A percentile compares a stretch with the other conserved stretches of the same genome.
Evolutionary conservation across 805 yeast species (phyloP).

Genomic region (Pichia gijzeniarum): DNA sequence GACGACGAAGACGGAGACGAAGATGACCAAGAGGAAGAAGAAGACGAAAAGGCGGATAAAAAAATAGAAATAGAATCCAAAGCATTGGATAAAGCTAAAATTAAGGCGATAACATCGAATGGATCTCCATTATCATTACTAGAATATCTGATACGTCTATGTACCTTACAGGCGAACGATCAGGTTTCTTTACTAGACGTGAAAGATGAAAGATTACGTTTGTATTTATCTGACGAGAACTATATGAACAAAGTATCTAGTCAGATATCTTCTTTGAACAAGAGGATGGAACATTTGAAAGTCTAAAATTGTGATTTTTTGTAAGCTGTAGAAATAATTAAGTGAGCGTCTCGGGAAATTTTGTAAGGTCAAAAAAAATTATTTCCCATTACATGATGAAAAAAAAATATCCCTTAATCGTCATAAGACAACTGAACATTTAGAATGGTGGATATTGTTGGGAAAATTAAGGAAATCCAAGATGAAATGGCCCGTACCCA

Average conservation of each 20-base stretch:
- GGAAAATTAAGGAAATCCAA: slow-evolving; percentile 83
- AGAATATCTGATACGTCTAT: slow-evolving; percentile 56
- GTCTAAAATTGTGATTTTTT: not conserved
- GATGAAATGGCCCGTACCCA: slow-evolving; percentile 93
- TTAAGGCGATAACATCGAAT: not conserved
- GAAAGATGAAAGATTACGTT: slow-evolving; percentile 58
- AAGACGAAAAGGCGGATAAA: slow-evolving; percentile 19
- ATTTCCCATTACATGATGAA: not conserved
- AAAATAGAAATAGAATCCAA: not conserved
- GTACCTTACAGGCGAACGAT: slow-evolving; percentile 56
- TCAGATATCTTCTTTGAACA: slow-evolving; percentile 1
- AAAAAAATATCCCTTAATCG: not conserved
- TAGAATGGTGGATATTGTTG: slow-evolving; percentile 35
- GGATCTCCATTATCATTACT: slow-evolving; percentile 41
- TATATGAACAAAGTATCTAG: not conserved
- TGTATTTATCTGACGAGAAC: slow-evolving; percentile 56
- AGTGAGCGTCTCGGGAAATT: no score
- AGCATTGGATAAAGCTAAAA: slow-evolving; percentile 16
- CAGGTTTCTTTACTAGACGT: slow-evolving; percentile 45
- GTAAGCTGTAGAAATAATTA: not conserved
- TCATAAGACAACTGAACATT: not conserved
- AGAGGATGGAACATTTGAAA: slow-evolving; percentile 6
- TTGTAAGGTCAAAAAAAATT: no score
- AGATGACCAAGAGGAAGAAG: slow-evolving; percentile 25
- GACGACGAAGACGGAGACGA: slow-evolving; percentile 33